phyloP scores from a whole-genome alignment of 208 protist species.

The Acanthamoeba culbertsoni region DNA sequence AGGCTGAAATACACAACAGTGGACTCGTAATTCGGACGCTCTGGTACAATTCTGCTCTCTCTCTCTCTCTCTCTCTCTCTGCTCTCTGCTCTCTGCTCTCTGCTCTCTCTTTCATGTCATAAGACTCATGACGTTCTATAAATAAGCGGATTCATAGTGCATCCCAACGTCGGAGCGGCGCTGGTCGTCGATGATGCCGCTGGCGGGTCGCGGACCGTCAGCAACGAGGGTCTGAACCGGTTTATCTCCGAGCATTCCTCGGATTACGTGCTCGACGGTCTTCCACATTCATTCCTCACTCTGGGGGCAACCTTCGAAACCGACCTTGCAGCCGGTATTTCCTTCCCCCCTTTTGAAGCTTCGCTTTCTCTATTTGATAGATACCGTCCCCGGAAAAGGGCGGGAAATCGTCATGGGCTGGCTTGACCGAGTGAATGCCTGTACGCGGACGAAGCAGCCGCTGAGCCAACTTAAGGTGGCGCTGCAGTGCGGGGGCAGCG shows the following conservation, averaged over 20 bases:
- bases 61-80: no score
- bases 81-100: no score
- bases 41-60: not conserved
- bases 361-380: not conserved
- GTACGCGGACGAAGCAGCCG: not conserved
- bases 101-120: no score
- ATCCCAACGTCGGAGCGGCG: slow-evolving; percentile 63
- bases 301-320: not conserved
- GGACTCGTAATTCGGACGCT: slow-evolving; percentile 23
- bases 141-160: slow-evolving; percentile 28
- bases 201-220: not conserved
- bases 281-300: not conserved
- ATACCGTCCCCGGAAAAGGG: not conserved
- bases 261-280: not conserved
- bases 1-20: slow-evolving; percentile 9
- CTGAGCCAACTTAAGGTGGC: slow-evolving; percentile 46
- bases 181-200: slow-evolving; percentile 28
- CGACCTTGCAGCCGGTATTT: not conserved
- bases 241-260: not conserved
- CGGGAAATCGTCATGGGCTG: not conserved
- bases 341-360: not conserved
- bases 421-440: not conserved
- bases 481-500: slow-evolving; percentile 72
- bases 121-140: no score
- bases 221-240: not conserved